A percentile compares a stretch with the other conserved stretches of the same genome.
Evolutionary conservation across 108 stramenopile genomes (phyloP).

Genomic region (Cyclotella choctawhatcheeana): DNA sequence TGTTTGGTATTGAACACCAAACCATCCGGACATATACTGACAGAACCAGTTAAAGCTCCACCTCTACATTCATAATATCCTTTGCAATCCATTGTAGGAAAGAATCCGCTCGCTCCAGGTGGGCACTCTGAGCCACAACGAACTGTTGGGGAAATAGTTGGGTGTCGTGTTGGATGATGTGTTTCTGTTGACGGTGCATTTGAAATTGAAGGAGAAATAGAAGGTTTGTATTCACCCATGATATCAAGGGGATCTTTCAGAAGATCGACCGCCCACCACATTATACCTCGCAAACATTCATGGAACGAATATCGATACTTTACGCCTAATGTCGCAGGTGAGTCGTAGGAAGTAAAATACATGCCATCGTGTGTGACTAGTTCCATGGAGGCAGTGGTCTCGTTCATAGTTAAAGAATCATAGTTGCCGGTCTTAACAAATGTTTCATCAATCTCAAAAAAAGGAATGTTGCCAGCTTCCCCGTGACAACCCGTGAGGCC

Average conservation of each 20-base stretch:
- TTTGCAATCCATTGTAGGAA: conserved; percentile 19
- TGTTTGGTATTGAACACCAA: conserved; percentile 14
- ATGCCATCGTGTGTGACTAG: conserved; percentile 19
- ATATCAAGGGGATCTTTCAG: conserved; percentile 25
- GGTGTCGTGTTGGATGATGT: background rate
- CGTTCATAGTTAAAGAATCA: conserved; percentile 31
- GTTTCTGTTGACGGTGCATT: conserved; percentile 20
- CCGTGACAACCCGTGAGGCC: conserved; percentile 31
- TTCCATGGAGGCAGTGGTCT: conserved; percentile 26
- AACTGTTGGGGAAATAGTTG: conserved; percentile 13
- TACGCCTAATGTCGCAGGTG: conserved; percentile 15
- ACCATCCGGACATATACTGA: conserved; percentile 5
- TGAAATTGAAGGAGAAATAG: conserved; percentile 12
- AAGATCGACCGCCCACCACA: conserved; percentile 46
- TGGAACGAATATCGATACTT: conserved; percentile 31
- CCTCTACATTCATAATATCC: conserved; percentile 23
- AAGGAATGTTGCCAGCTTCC: conserved; percentile 34
- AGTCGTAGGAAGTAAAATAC: conserved; percentile 46
- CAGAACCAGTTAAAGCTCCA: background rate
- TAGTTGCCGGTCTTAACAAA: conserved; percentile 32
- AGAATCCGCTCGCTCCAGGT: background rate
- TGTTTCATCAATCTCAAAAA: conserved; percentile 31
- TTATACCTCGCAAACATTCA: conserved; percentile 35
- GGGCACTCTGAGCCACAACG: conserved; percentile 16
- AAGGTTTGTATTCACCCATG: background rate